phyloP scores from a whole-genome alignment of 208 protist genomes.

The Leishmania aethiopica region DNA sequence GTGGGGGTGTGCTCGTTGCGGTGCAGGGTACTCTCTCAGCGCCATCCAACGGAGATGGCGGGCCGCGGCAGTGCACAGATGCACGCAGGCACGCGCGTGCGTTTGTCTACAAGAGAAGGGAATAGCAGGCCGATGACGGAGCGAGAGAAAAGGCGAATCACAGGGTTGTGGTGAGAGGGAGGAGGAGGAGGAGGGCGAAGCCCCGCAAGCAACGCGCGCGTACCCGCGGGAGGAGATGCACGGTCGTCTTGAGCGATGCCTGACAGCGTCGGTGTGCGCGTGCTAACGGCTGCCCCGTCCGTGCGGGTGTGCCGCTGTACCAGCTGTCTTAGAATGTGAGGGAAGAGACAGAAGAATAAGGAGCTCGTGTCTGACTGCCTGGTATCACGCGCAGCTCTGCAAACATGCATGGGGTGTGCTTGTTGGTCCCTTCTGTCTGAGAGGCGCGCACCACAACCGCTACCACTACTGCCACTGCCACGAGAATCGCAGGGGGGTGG shows the following conservation, averaged over 20 bases:
- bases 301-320: background rate
- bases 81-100: conserved; percentile 1
- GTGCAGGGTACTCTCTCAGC: background rate
- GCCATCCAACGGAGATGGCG: background rate
- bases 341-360: background rate
- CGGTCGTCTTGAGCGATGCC: background rate
- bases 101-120: background rate
- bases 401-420: background rate
- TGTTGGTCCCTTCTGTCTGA: background rate
- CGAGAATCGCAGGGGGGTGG: background rate
- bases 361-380: background rate
- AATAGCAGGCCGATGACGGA: background rate
- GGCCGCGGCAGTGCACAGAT: background rate
- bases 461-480: background rate
- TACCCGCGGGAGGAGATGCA: background rate
- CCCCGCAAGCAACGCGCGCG: background rate
- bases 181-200: background rate
- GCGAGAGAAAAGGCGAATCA: background rate
- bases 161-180: background rate
- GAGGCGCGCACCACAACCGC: background rate
- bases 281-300: background rate
- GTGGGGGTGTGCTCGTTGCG: background rate
- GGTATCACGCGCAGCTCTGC: background rate
- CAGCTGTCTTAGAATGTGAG: background rate
- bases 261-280: background rate